Evolutionary conservation across 78 protist genomes (phyloP).

Genomic region (Tieghemostelium lacteum): DNA sequence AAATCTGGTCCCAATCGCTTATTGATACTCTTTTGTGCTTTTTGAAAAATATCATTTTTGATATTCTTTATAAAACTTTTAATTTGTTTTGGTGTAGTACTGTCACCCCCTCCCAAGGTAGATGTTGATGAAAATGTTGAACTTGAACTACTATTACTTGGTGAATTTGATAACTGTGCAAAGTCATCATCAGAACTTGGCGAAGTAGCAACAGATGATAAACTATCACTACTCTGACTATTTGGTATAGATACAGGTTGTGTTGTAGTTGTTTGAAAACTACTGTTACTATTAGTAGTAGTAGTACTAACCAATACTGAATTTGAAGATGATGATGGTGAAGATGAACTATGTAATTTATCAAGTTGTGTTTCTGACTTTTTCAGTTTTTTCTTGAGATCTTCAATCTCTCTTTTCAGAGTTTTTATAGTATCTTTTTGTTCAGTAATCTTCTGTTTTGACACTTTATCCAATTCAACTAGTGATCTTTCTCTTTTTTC

Average conservation of each 20-base stretch:
- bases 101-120: no score
- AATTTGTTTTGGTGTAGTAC: not conserved
- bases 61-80: slow-evolving; percentile 17
- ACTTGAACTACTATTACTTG: not conserved
- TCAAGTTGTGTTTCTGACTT: slow-evolving; percentile 20
- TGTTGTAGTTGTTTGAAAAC: slow-evolving; percentile 1
- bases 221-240: not conserved
- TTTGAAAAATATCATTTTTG: slow-evolving; percentile 47
- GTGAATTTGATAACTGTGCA: not conserved
- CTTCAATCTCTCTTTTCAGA: slow-evolving; percentile 34
- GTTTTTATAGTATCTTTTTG: not conserved
- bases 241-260: slow-evolving; percentile 15
- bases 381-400: not conserved
- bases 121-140: not conserved
- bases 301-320: no score
- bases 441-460: slow-evolving; percentile 4
- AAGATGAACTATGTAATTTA: not conserved
- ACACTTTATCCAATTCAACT: slow-evolving; percentile 13
- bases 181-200: slow-evolving; percentile 16
- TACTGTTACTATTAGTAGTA: no score
- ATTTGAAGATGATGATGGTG: not conserved
- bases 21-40: slow-evolving; percentile 57
- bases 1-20: slow-evolving; percentile 53
- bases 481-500: not conserved
- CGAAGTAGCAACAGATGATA: not conserved